A percentile compares a stretch with the other conserved stretches of the same genome.
phyloP scores from a whole-genome alignment of 164 flowering plant species.

The Vitis rupestris region DNA sequence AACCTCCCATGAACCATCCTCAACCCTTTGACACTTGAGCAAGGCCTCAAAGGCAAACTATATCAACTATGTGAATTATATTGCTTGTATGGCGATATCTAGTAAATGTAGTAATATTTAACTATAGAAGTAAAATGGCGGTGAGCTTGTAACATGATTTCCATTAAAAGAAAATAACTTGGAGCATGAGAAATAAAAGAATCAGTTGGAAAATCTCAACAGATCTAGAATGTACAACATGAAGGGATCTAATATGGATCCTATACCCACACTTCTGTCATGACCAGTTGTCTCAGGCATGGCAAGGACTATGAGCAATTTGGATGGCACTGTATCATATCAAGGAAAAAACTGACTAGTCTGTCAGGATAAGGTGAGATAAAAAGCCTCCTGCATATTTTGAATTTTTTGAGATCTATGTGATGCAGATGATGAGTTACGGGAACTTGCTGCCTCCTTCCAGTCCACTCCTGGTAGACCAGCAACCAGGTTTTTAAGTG shows the following conservation, averaged over 20 bases:
- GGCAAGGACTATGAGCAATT: background rate
- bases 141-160: too few species aligned
- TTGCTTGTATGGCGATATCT: too few species aligned
- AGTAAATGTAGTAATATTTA: too few species aligned
- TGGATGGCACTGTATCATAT: background rate
- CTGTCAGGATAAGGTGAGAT: background rate
- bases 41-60: too few species aligned
- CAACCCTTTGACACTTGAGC: too few species aligned
- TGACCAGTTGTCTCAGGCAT: background rate
- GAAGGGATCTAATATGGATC: background rate
- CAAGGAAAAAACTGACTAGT: background rate
- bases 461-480: slow-evolving; percentile 63
- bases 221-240: background rate
- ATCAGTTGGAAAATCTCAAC: background rate
- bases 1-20: too few species aligned
- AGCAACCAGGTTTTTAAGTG: slow-evolving; percentile 61
- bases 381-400: background rate
- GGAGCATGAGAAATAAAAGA: background rate
- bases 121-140: too few species aligned
- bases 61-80: too few species aligned
- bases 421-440: slow-evolving; percentile 66
- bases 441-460: slow-evolving; percentile 82
- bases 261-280: background rate
- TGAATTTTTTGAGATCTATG: slow-evolving; percentile 2
- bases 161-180: background rate